These are phyloP conservation scores for Clitoria ternatea DNA, from an alignment of 306 rosid species.

Conservation along the genomic window DNA sequence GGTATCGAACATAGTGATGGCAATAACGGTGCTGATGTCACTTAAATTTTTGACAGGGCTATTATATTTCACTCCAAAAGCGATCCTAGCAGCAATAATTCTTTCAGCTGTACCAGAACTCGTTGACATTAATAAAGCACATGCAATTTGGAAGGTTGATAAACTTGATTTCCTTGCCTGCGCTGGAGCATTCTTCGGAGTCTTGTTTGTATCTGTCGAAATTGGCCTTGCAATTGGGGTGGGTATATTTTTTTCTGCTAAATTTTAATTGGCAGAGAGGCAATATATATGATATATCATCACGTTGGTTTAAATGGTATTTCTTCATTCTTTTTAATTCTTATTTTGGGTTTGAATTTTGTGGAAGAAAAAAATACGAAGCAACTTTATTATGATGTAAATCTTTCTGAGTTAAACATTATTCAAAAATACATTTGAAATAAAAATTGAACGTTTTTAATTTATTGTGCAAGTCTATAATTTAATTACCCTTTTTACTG, in stretches of 20 bases:
- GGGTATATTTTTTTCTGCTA: neutral
- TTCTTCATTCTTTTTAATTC: too few species aligned
- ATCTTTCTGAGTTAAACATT: too few species aligned
- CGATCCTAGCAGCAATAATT: slow-evolving; percentile 68
- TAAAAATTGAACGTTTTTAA: too few species aligned
- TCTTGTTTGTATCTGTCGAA: slow-evolving; percentile 47
- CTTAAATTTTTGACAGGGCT: slow-evolving; percentile 46
- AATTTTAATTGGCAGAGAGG: too few species aligned
- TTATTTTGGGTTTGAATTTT: too few species aligned
- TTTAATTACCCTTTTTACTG: too few species aligned
- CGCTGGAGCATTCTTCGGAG: slow-evolving; percentile 54
- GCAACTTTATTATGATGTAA: too few species aligned
- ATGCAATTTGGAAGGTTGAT: slow-evolving; percentile 71
- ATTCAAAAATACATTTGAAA: too few species aligned
- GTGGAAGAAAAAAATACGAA: too few species aligned
- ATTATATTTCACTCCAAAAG: slow-evolving; percentile 60
- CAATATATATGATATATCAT: too few species aligned
- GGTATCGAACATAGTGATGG: slow-evolving; percentile 75
- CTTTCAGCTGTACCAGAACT: slow-evolving; percentile 65
- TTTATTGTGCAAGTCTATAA: too few species aligned
- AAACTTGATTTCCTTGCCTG: slow-evolving; percentile 68
- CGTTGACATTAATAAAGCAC: slow-evolving; percentile 43
- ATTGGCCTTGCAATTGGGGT: slow-evolving; percentile 59
- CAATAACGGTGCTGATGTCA: slow-evolving; percentile 51
- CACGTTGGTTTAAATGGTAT: too few species aligned